Conservation (phyloP, 441 rosid genomes). For the Bruguiera hainesii region DNA sequence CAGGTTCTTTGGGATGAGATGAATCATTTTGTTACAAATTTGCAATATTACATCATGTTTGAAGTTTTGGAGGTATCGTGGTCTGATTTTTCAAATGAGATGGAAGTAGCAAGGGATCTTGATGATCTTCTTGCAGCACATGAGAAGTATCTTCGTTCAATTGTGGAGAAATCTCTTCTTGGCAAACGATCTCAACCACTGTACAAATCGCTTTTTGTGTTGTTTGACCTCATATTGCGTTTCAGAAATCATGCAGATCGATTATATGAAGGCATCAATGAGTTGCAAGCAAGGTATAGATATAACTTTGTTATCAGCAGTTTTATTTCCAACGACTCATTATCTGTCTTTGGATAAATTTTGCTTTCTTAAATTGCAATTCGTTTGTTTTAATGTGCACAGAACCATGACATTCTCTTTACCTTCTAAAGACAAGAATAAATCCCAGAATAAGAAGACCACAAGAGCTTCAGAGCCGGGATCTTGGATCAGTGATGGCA, state of each 20-base stretch:
- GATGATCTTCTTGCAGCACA: constrained; percentile 91
- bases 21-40: constrained; percentile 91
- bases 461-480: constrained; percentile 45
- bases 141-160: constrained; percentile 75
- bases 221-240: constrained; percentile 80
- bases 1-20: constrained; percentile 95
- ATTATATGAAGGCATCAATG: constrained; percentile 77
- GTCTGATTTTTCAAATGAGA: constrained; percentile 77
- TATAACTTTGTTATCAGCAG: neutral
- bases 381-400: constrained; percentile 7
- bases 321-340: neutral
- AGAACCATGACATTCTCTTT: constrained; percentile 58
- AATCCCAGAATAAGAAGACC: constrained; percentile 33
- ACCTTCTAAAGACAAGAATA: constrained; percentile 39
- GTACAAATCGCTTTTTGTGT: constrained; percentile 63
- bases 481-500: constrained; percentile 73
- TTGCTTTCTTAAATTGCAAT: neutral
- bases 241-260: constrained; percentile 86
- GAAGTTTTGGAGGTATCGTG: constrained; percentile 96
- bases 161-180: constrained; percentile 81
- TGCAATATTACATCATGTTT: constrained; percentile 95
- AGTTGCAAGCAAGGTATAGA: constrained; percentile 72
- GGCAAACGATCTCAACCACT: constrained; percentile 83
- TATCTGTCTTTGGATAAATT: neutral
- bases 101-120: constrained; percentile 86